These are phyloP conservation scores for Fistulinella prunicolor DNA, from an alignment of 768 basidiomycete species.

Conservation along the genomic window DNA sequence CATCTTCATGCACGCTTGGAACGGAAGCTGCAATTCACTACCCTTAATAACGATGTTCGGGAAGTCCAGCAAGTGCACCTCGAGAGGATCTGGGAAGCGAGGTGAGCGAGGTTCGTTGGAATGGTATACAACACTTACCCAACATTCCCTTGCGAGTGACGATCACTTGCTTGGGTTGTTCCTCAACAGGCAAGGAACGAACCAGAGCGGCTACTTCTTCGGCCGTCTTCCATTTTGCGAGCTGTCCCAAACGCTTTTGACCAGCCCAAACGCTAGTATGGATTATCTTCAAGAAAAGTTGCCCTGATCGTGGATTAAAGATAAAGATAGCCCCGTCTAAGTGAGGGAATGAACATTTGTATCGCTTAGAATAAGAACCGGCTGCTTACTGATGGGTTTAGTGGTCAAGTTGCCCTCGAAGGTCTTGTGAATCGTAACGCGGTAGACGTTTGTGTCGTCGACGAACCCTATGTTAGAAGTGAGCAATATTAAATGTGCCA, in stretches of 20 bases:
- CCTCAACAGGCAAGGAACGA: conserved; percentile 97
- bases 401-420: conserved; percentile 99
- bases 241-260: conserved; percentile 98
- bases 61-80: conserved; percentile 99
- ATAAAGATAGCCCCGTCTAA: conserved; percentile 95
- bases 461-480: conserved; percentile 76
- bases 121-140: conserved; percentile 43
- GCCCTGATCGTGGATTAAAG: conserved; percentile 98
- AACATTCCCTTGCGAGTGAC: conserved; percentile 99
- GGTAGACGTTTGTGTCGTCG: conserved; percentile 99
- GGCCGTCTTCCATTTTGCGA: conserved; percentile 99
- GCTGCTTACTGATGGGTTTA: conserved; percentile 84
- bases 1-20: conserved; percentile 99
- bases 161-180: conserved; percentile 99
- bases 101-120: conserved; percentile 2
- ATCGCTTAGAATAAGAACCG: not conserved
- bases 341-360: not conserved
- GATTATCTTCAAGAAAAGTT: conserved; percentile 97
- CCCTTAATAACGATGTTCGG: conserved; percentile 99
- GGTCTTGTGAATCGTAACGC: conserved; percentile 98
- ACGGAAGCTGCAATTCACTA: conserved; percentile 94
- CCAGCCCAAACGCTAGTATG: conserved; percentile 99
- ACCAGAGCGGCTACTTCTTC: conserved; percentile 99
- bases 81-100: conserved; percentile 67
- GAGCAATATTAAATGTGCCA: conserved; percentile 3